phyloP scores from a whole-genome alignment of 2,329 filamentous ascomycete species.

The Cladobotryum mycophilum region DNA sequence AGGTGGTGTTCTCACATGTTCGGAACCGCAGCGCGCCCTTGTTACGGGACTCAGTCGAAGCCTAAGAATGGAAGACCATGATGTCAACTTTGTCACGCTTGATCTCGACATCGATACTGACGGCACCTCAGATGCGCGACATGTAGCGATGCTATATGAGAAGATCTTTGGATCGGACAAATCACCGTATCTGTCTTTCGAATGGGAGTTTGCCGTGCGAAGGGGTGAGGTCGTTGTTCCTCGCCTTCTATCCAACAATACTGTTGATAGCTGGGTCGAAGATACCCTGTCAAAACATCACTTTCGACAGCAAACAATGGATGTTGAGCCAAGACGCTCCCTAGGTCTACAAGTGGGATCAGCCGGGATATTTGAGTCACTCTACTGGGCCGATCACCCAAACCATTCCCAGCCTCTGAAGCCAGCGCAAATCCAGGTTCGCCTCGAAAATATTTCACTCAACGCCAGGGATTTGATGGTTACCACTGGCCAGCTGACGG shows the following conservation, averaged over 20 bases:
- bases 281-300: slow-evolving; percentile 7
- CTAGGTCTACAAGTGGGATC: slow-evolving; percentile 3
- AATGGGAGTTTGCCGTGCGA: slow-evolving; percentile 9
- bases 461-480: slow-evolving; percentile 9
- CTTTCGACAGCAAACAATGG: slow-evolving; percentile 1
- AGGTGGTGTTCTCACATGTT: not conserved
- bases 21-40: not conserved
- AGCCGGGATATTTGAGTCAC: slow-evolving; percentile 4
- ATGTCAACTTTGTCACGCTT: slow-evolving; percentile 2
- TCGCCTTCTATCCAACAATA: slow-evolving; percentile 4
- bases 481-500: slow-evolving; percentile 3
- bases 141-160: slow-evolving; percentile 4
- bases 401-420: slow-evolving; percentile 3
- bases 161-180: slow-evolving; percentile 4
- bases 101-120: not conserved
- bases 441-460: slow-evolving; percentile 2
- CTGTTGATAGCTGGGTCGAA: slow-evolving; percentile 1
- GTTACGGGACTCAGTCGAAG: slow-evolving; percentile 2
- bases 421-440: slow-evolving; percentile 4
- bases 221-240: slow-evolving; percentile 7
- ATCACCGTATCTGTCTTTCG: slow-evolving; percentile 5
- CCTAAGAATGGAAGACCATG: not conserved
- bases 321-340: not conserved
- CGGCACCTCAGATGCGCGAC: not conserved
- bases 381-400: slow-evolving; percentile 7